Base-by-base conservation (phyloP, 345 rosid species). In the Iberis pinnata region DNA sequence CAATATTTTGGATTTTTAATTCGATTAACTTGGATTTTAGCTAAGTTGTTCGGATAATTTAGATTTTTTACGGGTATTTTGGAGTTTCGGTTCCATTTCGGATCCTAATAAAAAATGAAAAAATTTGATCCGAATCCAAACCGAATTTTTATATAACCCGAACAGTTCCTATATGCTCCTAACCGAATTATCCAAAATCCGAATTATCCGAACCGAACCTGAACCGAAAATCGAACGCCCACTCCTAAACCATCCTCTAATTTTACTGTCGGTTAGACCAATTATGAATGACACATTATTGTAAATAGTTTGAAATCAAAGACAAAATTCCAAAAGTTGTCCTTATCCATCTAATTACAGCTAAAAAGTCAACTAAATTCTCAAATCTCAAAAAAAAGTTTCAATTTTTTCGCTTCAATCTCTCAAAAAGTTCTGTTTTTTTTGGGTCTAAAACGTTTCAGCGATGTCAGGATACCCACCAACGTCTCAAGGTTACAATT, bases 401-500 rank as follows among this genome's bases (percentile, higher is more conserved):
- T 8, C 32, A 27, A 5, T 17, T 7, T 9, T 14, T 7, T 4
- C 27, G 14, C 41, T 10, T 37, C 17, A 17, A 53, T 44, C 59
- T 44, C 58, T 22, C 6, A 6, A 22, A 22, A 22, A 22, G 25
- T 22, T 22, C 6, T 6, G 6, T 2, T 2, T 6, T 22, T 22
- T 22, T 22, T 3, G 4, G 4, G 25, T 22, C 6, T 3, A 12
- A 8, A 38, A 9, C 56, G 25, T n/a, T 55, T 41, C 17, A 49
- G 12, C 38, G 43, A 67, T 67, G 71, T 53, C 71, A 45, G 56
- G 61, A 6, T 67, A 67, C 5, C 66, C 56, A 50, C 70, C 76
- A 6, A 57, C 85, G 20, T 75, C 82, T 57, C 60, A 88, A 72
- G 93, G 93, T 33, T 43, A 88, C 75, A 85, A 83, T 46, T 41